Conservation (phyloP, 164 flowering plant species). For the Sedum album region DNA sequence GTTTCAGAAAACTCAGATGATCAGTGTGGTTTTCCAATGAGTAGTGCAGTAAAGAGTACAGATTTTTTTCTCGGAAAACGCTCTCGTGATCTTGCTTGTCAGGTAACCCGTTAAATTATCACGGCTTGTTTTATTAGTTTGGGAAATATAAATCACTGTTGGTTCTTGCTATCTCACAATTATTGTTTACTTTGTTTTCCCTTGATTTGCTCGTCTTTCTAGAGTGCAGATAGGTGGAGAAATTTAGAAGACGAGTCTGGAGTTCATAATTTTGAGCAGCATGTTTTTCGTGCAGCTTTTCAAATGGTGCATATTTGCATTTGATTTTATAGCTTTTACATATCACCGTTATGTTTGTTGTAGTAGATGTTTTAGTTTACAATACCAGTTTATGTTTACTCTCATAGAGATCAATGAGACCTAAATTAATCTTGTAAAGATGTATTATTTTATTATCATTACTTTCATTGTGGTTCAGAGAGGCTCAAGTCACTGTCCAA, state of each 20-base stretch:
- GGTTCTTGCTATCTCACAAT: background rate
- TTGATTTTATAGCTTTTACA: background rate
- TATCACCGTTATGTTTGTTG: background rate
- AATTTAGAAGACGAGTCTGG: slow-evolving; percentile 44
- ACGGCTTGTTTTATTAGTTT: background rate
- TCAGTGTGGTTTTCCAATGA: slow-evolving; percentile 68
- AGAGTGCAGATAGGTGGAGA: slow-evolving; percentile 97
- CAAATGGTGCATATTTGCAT: slow-evolving; percentile 46
- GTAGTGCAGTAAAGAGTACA: slow-evolving; percentile 38
- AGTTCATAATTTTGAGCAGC: slow-evolving; percentile 72
- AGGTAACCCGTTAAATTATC: slow-evolving; percentile 31
- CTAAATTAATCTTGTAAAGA: background rate
- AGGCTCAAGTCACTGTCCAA: background rate
- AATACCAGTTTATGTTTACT: background rate
- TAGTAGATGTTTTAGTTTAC: background rate
- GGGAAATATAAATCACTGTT: background rate
- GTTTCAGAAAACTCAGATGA: slow-evolving; percentile 16
- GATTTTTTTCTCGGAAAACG: slow-evolving; percentile 55
- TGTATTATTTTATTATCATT: too few relatives aligned
- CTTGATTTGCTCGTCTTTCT: slow-evolving; percentile 8
- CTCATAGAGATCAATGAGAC: background rate
- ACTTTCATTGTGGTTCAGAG: background rate
- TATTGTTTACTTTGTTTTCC: background rate
- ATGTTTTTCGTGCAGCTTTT: slow-evolving; percentile 86
- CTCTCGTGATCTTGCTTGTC: slow-evolving; percentile 88